A percentile compares a stretch with the other conserved stretches of the same genome.
phyloP scores from a whole-genome alignment of 164 flowering plant species.

The Brasenia schreberi region DNA sequence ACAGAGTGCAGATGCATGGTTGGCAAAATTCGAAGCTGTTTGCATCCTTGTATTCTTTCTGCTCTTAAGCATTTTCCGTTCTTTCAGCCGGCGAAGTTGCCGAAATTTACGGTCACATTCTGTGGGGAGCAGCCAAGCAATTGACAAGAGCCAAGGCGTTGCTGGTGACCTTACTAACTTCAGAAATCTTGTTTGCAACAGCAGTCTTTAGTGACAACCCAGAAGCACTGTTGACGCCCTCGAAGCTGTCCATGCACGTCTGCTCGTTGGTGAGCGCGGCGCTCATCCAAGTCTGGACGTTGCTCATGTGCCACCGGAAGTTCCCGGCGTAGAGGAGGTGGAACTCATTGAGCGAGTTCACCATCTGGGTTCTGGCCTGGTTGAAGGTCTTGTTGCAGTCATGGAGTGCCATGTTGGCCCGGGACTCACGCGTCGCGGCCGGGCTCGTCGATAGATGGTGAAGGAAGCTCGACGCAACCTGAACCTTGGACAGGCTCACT shows the following conservation, averaged over 20 bases:
- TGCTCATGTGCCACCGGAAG: conserved; percentile 55
- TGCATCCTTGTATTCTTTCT: too few species aligned
- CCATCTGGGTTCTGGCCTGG: conserved; percentile 62
- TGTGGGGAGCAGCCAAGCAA: conserved; percentile 16
- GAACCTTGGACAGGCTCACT: conserved; percentile 29
- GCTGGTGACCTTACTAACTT: conserved; percentile 51
- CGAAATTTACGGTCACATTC: neutral
- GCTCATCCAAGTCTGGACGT: conserved; percentile 98
- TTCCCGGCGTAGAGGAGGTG: conserved; percentile 20
- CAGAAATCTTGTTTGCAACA: conserved; percentile 19
- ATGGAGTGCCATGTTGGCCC: conserved; percentile 39
- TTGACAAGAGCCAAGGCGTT: conserved; percentile 84
- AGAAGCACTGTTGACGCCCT: conserved; percentile 14
- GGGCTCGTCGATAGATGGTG: neutral
- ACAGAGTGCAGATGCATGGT: too few species aligned
- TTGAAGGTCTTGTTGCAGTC: conserved; percentile 56
- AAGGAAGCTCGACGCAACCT: neutral
- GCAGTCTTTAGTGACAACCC: conserved; percentile 34
- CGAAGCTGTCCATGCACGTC: conserved; percentile 78
- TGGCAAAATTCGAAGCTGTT: too few species aligned
- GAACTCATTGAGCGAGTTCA: conserved; percentile 55
- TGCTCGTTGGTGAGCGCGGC: conserved; percentile 83
- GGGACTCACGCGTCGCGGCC: conserved; percentile 23
- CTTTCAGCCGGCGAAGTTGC: neutral
- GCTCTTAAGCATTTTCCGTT: too few species aligned